phyloP scores from a whole-genome alignment of 352 stramenopile species.

The Phytopythium kandeliae region DNA sequence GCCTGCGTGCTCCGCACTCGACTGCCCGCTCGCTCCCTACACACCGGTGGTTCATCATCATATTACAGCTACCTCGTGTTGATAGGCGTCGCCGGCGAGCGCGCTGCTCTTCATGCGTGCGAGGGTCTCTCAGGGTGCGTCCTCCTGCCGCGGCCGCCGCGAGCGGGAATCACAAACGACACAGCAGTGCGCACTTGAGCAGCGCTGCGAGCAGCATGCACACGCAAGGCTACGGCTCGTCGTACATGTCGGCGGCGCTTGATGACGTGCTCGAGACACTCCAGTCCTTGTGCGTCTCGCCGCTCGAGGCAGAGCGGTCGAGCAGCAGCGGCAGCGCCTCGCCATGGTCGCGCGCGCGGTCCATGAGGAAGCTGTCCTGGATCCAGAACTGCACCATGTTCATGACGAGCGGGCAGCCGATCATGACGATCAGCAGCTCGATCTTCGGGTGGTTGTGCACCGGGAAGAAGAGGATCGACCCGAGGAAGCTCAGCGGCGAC shows the following conservation, averaged over 20 bases:
- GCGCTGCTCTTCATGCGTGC: not conserved
- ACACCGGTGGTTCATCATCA: too few species aligned
- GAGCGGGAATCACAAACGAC: not conserved
- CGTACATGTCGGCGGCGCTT: conserved; percentile 55
- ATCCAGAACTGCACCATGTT: conserved; percentile 87
- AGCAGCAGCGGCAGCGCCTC: conserved; percentile 31
- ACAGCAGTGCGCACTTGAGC: not conserved
- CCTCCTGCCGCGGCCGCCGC: conserved; percentile 1
- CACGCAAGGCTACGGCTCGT: conserved; percentile 32
- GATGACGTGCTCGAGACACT: conserved; percentile 33
- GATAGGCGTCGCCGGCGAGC: too few species aligned
- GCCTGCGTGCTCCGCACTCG: too few species aligned
- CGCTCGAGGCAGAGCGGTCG: not conserved
- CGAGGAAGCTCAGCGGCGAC: conserved; percentile 48
- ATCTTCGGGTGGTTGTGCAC: conserved; percentile 67
- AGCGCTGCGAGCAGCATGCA: not conserved
- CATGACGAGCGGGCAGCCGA: conserved; percentile 77
- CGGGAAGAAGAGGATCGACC: conserved; percentile 59
- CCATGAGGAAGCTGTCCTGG: conserved; percentile 77
- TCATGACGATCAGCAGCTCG: conserved; percentile 82
- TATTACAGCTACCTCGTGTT: too few species aligned
- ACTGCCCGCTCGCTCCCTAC: too few species aligned
- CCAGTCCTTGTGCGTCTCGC: conserved; percentile 20
- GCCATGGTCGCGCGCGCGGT: conserved; percentile 22
- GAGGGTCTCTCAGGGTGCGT: not conserved